Conservation (phyloP, 441 rosid species). For the Eutrema salsugineum region DNA sequence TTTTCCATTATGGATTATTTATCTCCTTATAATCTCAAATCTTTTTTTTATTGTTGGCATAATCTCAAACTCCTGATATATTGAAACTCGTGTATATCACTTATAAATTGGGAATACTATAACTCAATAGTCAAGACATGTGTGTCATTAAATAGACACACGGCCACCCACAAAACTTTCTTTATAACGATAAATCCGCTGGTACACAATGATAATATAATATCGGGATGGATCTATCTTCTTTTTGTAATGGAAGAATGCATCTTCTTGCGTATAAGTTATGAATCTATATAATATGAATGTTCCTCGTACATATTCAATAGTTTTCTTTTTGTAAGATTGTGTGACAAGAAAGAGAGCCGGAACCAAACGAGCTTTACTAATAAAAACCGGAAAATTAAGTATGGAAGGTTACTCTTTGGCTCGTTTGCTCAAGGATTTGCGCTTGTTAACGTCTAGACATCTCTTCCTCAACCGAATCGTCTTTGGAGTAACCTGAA, state of each 20-base stretch:
- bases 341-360: constrained; percentile 6
- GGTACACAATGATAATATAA: constrained; percentile 10
- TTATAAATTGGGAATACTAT: no score
- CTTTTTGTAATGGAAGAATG: constrained; percentile 19
- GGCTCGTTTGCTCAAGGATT: constrained; percentile 74
- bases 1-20: background rate
- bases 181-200: background rate
- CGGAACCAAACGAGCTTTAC: constrained; percentile 7
- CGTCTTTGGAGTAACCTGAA: constrained; percentile 87
- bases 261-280: constrained; percentile 28
- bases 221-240: constrained; percentile 5
- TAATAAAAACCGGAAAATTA: background rate
- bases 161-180: background rate
- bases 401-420: constrained; percentile 45
- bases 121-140: no score
- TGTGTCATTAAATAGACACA: background rate
- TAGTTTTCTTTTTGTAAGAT: background rate
- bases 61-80: no score
- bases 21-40: background rate
- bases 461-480: constrained; percentile 82
- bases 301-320: constrained; percentile 7
- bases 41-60: background rate
- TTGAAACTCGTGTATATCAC: no score
- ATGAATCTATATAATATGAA: constrained; percentile 18
- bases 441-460: constrained; percentile 88